phyloP scores from a whole-genome alignment of 805 yeast genomes.

The Kuraishia hungarica region DNA sequence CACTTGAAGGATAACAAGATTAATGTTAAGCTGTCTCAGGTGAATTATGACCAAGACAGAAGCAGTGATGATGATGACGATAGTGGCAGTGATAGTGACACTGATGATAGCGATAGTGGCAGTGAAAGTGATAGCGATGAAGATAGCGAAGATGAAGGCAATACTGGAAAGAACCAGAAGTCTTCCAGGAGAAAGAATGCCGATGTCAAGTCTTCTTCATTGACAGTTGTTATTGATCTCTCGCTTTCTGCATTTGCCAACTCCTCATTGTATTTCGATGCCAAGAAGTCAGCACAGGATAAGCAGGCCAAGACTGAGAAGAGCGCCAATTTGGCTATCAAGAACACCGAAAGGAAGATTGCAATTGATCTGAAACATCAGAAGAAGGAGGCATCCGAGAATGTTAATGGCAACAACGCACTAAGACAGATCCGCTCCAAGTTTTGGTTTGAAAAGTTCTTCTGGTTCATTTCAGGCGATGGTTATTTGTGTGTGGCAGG shows the following conservation, averaged over 20 bases:
- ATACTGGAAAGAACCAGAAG: slow-evolving; percentile 21
- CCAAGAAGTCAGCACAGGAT: slow-evolving; percentile 63
- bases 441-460: slow-evolving; percentile 89
- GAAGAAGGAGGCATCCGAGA: slow-evolving; percentile 31
- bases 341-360: slow-evolving; percentile 74
- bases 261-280: slow-evolving; percentile 72
- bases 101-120: slow-evolving; percentile 4
- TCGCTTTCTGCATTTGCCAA: slow-evolving; percentile 78
- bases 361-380: slow-evolving; percentile 62
- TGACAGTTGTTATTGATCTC: slow-evolving; percentile 60
- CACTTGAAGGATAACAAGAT: slow-evolving; percentile 64
- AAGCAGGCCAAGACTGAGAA: slow-evolving; percentile 77
- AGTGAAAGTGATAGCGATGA: slow-evolving; percentile 28
- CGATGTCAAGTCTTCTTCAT: slow-evolving; percentile 13
- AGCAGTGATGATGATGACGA: slow-evolving; percentile 24
- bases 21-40: slow-evolving; percentile 42
- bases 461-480: slow-evolving; percentile 90
- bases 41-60: slow-evolving; percentile 28
- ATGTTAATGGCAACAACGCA: slow-evolving; percentile 16
- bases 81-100: slow-evolving; percentile 11
- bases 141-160: slow-evolving; percentile 27
- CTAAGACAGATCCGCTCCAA: slow-evolving; percentile 60
- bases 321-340: slow-evolving; percentile 69
- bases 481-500: slow-evolving; percentile 85
- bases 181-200: slow-evolving; percentile 11